These are phyloP conservation scores for Aspergillus taichungensis DNA, from an alignment of 495 filamentous ascomycete species.

Conservation along the genomic window DNA sequence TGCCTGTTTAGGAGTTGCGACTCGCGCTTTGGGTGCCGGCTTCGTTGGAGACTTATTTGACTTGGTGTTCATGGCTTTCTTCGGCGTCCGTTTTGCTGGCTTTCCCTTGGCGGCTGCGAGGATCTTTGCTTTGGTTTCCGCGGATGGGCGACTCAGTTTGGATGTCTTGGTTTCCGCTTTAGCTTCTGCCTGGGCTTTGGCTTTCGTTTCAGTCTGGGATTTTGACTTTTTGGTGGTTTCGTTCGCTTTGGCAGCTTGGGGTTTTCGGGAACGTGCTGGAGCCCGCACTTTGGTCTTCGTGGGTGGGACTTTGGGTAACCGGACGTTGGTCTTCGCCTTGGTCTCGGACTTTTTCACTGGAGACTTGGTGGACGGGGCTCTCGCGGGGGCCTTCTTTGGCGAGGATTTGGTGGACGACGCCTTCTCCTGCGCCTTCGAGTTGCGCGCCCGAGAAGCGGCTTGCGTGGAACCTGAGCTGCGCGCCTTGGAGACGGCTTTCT, in stretches of 20 bases:
- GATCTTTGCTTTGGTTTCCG: constrained; percentile 27
- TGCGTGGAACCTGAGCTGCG: constrained; percentile 11
- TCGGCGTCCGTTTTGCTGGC: constrained; percentile 8
- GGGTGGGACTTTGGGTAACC: constrained; percentile 6
- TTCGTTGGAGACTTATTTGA: constrained; percentile 11
- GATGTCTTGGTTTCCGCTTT: constrained; percentile 8
- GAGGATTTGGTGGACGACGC: neutral
- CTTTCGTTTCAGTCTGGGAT: neutral
- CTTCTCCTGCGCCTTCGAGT: constrained; percentile 1
- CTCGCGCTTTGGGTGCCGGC: constrained; percentile 8
- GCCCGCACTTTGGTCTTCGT: constrained; percentile 15
- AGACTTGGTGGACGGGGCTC: constrained; percentile 4
- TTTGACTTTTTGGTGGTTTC: constrained; percentile 8
- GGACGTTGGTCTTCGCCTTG: constrained; percentile 13
- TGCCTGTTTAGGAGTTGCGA: too few relatives aligned
- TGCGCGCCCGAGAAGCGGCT: constrained; percentile 2
- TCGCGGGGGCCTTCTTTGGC: constrained; percentile 17
- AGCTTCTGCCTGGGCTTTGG: neutral
- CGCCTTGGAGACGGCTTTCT: constrained; percentile 26
- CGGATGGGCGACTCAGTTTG: constrained; percentile 25
- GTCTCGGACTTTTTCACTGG: constrained; percentile 6
- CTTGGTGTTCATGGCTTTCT: constrained; percentile 10
- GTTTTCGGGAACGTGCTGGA: constrained; percentile 7
- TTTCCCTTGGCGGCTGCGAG: constrained; percentile 19
- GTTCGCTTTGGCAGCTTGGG: constrained; percentile 6